Conservation (phyloP, 306 rosid species). For the Cyamopsis tetragonoloba region DNA sequence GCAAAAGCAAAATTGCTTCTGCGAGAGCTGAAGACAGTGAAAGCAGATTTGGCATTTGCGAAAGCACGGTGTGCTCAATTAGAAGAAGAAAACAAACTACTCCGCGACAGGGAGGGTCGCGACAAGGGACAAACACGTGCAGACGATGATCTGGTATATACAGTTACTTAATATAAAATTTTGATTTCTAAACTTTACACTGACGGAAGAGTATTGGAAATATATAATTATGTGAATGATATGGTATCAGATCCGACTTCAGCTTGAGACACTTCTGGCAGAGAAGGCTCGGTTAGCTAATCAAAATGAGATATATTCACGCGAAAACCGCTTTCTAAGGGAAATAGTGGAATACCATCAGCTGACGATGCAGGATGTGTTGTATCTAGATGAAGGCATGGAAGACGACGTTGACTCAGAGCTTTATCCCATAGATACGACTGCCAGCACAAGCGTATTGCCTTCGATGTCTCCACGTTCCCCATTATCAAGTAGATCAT, state of each 20-base stretch:
- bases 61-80: conserved; percentile 83
- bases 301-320: conserved; percentile 72
- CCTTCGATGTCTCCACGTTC: conserved; percentile 41
- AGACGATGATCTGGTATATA: conserved; percentile 73
- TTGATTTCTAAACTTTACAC: too few species aligned
- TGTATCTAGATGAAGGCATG: conserved; percentile 64
- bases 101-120: conserved; percentile 70
- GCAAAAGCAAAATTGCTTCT: conserved; percentile 91
- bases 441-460: not conserved
- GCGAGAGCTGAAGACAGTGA: conserved; percentile 84
- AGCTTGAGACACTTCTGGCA: conserved; percentile 79
- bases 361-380: conserved; percentile 75
- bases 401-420: conserved; percentile 72
- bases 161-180: too few species aligned
- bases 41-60: conserved; percentile 83
- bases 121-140: conserved; percentile 70
- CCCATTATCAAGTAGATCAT: not conserved
- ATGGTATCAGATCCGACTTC: conserved; percentile 62
- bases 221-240: too few species aligned
- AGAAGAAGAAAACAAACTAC: conserved; percentile 87
- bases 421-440: conserved; percentile 50
- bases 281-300: conserved; percentile 83
- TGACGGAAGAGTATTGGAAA: too few species aligned
- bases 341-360: conserved; percentile 94
- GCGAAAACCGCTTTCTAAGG: conserved; percentile 82